Conservation (phyloP, 164 flowering plant genomes). For the Akebia trifoliata region DNA sequence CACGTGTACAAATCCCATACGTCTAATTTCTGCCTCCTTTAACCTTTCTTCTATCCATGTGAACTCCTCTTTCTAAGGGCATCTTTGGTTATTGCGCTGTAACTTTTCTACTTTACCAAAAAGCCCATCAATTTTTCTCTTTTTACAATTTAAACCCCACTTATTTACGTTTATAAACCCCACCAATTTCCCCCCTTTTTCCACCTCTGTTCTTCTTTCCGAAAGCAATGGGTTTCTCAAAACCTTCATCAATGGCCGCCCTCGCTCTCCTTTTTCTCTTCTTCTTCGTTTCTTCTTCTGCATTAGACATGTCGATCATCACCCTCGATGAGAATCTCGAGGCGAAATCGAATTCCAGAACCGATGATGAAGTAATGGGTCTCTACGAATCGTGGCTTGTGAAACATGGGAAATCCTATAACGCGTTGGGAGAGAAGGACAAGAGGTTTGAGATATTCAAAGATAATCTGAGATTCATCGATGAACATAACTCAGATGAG, state of each 20-base stretch:
- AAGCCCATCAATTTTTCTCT: too few species aligned
- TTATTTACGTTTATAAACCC: conserved; percentile 5
- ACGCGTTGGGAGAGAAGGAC: conserved; percentile 51
- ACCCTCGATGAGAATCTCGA: conserved; percentile 12
- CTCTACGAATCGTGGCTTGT: conserved; percentile 53
- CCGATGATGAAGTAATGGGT: conserved; percentile 36
- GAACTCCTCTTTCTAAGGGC: too few species aligned
- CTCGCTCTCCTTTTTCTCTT: conserved; percentile 18
- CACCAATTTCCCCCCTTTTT: not conserved
- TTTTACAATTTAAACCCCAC: too few species aligned
- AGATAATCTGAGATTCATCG: conserved; percentile 63
- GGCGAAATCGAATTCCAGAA: conserved; percentile 10
- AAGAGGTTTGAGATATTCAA: conserved; percentile 57
- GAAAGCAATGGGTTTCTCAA: conserved; percentile 8
- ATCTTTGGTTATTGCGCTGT: too few species aligned
- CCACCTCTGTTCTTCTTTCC: not conserved
- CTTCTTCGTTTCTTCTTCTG: conserved; percentile 21
- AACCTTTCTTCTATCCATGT: too few species aligned
- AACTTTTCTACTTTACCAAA: too few species aligned
- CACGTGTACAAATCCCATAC: too few species aligned
- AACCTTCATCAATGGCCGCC: conserved; percentile 6
- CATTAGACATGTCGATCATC: conserved; percentile 36
- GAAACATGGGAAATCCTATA: conserved; percentile 49
- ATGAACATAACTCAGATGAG: conserved; percentile 54
- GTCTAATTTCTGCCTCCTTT: too few species aligned